phyloP scores from a whole-genome alignment of 306 rosid genomes.

The Gillenia trifoliata region DNA sequence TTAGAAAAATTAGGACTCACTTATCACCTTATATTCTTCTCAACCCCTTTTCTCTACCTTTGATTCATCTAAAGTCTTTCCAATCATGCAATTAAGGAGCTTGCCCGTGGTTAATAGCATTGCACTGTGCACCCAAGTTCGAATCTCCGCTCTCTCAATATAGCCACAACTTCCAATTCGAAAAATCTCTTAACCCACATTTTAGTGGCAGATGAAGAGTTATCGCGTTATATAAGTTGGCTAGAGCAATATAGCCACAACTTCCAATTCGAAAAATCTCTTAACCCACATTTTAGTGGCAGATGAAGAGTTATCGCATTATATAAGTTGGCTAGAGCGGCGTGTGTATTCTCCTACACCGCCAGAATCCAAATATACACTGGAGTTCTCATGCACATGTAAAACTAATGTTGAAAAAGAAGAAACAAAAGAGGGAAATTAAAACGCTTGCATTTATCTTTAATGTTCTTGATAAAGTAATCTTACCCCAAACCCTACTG shows the following conservation, averaged over 20 bases:
- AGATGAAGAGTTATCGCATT: not conserved
- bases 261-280: too few relatives aligned
- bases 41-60: not conserved
- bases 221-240: too few relatives aligned
- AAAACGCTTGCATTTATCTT: not conserved
- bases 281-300: not conserved
- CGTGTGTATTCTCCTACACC: too few relatives aligned
- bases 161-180: too few relatives aligned
- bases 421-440: not conserved
- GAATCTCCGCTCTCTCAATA: too few relatives aligned
- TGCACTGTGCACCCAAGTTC: too few relatives aligned
- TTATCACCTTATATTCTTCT: not conserved
- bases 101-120: too few relatives aligned
- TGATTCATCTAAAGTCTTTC: not conserved
- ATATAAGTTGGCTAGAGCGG: not conserved
- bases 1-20: not conserved
- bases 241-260: too few relatives aligned
- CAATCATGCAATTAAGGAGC: not conserved
- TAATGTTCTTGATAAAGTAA: not conserved
- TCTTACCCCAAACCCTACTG: not conserved
- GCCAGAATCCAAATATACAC: too few relatives aligned
- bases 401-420: too few relatives aligned
- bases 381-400: not conserved
- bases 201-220: too few relatives aligned
- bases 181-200: too few relatives aligned